These are phyloP conservation scores for Groenewaldozyma tartarivorans DNA, from an alignment of 805 yeast species.

Conservation along the genomic window DNA sequence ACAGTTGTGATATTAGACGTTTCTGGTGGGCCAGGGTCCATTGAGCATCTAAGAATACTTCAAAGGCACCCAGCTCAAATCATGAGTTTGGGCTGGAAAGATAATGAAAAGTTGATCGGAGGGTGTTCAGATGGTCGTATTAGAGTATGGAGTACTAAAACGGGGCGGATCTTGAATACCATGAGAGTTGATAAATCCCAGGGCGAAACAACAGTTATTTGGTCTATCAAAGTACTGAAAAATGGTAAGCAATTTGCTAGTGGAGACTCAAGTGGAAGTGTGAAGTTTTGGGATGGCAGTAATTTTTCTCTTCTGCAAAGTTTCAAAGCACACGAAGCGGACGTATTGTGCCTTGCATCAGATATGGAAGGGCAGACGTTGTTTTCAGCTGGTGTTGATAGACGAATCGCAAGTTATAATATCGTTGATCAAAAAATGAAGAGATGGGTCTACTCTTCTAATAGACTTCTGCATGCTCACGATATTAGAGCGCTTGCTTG, in stretches of 20 bases:
- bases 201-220: conserved; percentile 79
- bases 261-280: conserved; percentile 93
- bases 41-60: conserved; percentile 66
- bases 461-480: conserved; percentile 72
- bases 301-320: conserved; percentile 71
- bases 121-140: conserved; percentile 95
- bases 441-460: conserved; percentile 71
- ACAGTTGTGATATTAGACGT: conserved; percentile 74
- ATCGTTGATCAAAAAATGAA: conserved; percentile 32
- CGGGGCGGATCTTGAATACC: conserved; percentile 66
- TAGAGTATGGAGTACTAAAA: conserved; percentile 60
- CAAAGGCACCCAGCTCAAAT: conserved; percentile 81
- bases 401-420: conserved; percentile 72
- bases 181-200: conserved; percentile 88
- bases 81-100: conserved; percentile 68
- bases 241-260: conserved; percentile 67
- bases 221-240: conserved; percentile 69
- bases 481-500: conserved; percentile 73
- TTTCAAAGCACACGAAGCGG: conserved; percentile 82
- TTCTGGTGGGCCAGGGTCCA: conserved; percentile 75
- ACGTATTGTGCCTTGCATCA: conserved; percentile 62
- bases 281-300: conserved; percentile 85
- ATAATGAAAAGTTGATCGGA: conserved; percentile 59
- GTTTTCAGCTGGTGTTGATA: conserved; percentile 88
- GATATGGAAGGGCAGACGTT: conserved; percentile 54